Conservation (phyloP, 768 basidiomycete species). For the Grammothele lineata region DNA sequence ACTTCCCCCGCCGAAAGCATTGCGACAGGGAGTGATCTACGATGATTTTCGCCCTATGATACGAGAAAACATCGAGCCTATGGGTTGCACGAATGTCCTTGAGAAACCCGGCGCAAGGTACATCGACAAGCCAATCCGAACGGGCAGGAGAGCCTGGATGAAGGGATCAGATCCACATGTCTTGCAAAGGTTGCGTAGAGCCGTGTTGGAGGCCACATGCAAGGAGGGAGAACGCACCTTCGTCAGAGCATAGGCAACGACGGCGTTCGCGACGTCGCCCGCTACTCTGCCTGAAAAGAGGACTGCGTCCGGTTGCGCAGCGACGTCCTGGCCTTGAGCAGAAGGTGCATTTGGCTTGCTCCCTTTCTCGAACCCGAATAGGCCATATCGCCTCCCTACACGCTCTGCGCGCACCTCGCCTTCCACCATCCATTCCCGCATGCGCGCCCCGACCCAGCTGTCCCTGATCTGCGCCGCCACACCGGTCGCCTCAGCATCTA, state of each 20-base stretch:
- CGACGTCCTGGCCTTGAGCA: not conserved
- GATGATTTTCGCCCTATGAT: conserved; percentile 4
- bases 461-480: conserved; percentile 11
- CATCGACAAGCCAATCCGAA: conserved; percentile 67
- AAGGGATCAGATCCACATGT: too few relatives aligned
- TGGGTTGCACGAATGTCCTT: conserved; percentile 58
- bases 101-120: conserved; percentile 75
- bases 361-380: conserved; percentile 70
- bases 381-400: conserved; percentile 72
- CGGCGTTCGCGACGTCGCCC: conserved; percentile 77
- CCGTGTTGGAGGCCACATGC: not conserved
- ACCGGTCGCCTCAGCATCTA: not conserved
- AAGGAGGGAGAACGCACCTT: conserved; percentile 51
- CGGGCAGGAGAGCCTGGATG: conserved; percentile 73
- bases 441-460: conserved; percentile 35
- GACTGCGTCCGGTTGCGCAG: not conserved
- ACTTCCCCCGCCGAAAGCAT: too few relatives aligned
- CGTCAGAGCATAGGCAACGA: conserved; percentile 75
- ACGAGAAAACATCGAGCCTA: conserved; percentile 20
- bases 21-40: too few relatives aligned
- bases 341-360: conserved; percentile 3
- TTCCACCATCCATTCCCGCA: conserved; percentile 64
- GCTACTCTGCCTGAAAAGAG: conserved; percentile 38
- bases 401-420: conserved; percentile 68
- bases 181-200: too few relatives aligned